Base-by-base conservation (phyloP, 257 asterid species). In the Thymus quinquecostatus region DNA sequence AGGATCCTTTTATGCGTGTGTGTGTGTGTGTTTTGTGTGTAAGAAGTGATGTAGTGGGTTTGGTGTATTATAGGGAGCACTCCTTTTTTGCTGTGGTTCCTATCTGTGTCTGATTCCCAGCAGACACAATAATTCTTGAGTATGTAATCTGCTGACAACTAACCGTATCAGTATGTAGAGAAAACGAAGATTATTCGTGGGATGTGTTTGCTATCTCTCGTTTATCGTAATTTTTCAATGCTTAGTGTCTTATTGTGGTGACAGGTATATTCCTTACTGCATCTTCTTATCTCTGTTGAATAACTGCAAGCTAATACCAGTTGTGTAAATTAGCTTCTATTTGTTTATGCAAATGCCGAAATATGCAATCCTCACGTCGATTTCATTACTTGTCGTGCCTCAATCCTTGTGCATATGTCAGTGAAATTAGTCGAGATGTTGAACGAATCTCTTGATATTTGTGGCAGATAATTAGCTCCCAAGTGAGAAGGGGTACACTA, bases 51-150 rank as follows among this genome's bases (percentile, higher is more conserved):
- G 41, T 44, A 33, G 72, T 43, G 60, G 60, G 59, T 54, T 54
- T 29, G 10, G 57, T 53, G 10, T 45, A 64, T 64, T 45, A 38
- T 73, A 55, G 78, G 73, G 72, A 73, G 72, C 78, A 56, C 21
- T 55, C 53, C 10, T 73, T 65, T 64, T 57, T 72, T 53, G 71
- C 38, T 41, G 77, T 54, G 77, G 64, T 72, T 72, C 71, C 47
- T 63, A 61, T 61, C 32, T 61, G 70, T 65, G 70, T 44, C 56
- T 64, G 43, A 45, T 8, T 27, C 61, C 63, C 49, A 38, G 51
- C 45, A 51, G 56, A 59, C 40, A 50, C 69, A 9, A 34, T 53
- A 36, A 72, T 63, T 54, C 14, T 28, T 27, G 54, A 71, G 50
- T 36, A 32, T 60, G 66, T 47, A 61, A 47, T 60, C 69, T 71